Base-by-base conservation (phyloP, 208 protist species). In the Strigomonas culicis region DNA sequence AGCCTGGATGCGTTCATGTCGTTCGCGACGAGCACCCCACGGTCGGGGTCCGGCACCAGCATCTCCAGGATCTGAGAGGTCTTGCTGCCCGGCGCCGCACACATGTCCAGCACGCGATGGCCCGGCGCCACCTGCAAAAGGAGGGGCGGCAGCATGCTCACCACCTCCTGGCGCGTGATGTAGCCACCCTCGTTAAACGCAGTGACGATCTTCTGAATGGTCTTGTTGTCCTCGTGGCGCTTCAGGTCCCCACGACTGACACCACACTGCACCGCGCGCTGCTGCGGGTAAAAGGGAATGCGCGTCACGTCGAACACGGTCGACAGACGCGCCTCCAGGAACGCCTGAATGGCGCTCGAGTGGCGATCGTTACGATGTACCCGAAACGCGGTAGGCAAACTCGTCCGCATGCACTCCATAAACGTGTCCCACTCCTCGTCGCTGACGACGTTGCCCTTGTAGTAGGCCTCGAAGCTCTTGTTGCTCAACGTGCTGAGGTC, bases 151-250 rank as follows among this genome's bases (percentile, higher is more conserved):
- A 97, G 66, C 92, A 97, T 97, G 67, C 86, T 93, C 30, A 97
- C 92, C 11, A 82, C 84, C 75, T 97, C 88, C 75, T 97, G 92
- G 10, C 97, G 88, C 4, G 90, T 95, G 22, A 99, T 66, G 64
- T 91, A 93, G 15, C 97, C 97, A 39, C 89, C 82, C 27, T 95
- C 86, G 75, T 83, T 94, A 28, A 98, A 76, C 22, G 80, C 77
- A 0, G 93, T 51, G 15, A 98, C 68, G 30, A 96, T 51, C 63
- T 77, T 82, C 66, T 95, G 93, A 13, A 87, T 53, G 27, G 70
- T 59, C 50, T 75, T 80, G 64, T 87, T 71, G 49, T 68, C 75
- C 32, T 60, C 74, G 69, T 80, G 82, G 15, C 87, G 85, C 80
- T 96, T 93, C 22, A 93, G 64, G 47, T 90, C 85, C 19, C 86